Base-by-base conservation (phyloP, 1,139 yeast species). In the Debaryomyces fabryi region DNA sequence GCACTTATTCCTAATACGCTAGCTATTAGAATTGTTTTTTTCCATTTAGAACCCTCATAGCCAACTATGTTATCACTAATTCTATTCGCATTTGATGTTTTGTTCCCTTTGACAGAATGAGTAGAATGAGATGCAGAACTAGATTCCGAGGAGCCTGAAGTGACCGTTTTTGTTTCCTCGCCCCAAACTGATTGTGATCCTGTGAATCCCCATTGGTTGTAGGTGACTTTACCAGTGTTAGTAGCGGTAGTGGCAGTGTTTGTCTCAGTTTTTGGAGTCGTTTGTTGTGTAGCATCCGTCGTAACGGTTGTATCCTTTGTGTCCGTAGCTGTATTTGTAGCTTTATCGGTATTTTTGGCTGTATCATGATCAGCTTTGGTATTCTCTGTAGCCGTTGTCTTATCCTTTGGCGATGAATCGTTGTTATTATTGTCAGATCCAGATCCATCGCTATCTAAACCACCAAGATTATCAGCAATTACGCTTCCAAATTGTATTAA, bases 161-260 rank as follows among this genome's bases (percentile, higher is more conserved):
- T 45, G 9, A 23, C 13, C 30, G 60, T 47, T 7, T 54, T 37
- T 29, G 60, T 46, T 9, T 54, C 40, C 3, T 63, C 62, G 29
- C 53, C 54, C 79, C 79, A 74, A 3, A 57, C 57, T 0, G 71
- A 64, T 55, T 74, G 76, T 3, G 66, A 55, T 0, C 79, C 79
- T 3, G 76, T 70, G 56, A 74, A 74, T 2, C 79, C 79, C 68
- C 69, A 74, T 54, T 72, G 72, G 58, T 74, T 74, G 59, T 64
- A 69, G 3, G 70, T 57, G n/a, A 47, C 67, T 13, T 50, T 50
- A 8, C 48, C 44, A 18, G 56, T 50, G 18, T 45, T 36, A 10
- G 51, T 50, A 23, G 46, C 43, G 33, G 49, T 41, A 4, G 52
- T 42, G 8, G 40, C 48, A 12, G 49, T 41, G 5, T 39, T 39